phyloP scores from a whole-genome alignment of 1,139 yeast genomes.

The Pichia terricola region DNA sequence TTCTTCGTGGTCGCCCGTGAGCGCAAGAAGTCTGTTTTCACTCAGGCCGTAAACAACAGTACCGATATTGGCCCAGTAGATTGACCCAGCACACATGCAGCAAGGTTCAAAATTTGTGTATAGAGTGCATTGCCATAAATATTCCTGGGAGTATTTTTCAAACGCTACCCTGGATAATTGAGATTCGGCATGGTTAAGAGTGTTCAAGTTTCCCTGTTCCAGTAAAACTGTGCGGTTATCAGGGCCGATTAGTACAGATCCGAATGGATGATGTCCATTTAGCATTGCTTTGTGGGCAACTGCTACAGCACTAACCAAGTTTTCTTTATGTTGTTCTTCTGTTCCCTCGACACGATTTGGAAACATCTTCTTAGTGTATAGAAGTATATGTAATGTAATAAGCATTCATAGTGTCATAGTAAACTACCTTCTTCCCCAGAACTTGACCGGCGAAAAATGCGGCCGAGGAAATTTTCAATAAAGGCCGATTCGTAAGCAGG shows the following conservation, averaged over 20 bases:
- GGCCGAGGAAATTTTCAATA: too few species aligned
- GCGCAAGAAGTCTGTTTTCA: slow-evolving; percentile 13
- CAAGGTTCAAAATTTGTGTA: slow-evolving; percentile 25
- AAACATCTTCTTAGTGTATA: slow-evolving; percentile 4
- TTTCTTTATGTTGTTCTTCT: slow-evolving; percentile 4
- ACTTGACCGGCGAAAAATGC: too few species aligned
- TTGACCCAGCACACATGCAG: slow-evolving; percentile 22
- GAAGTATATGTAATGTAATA: too few species aligned
- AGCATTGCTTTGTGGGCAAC: slow-evolving; percentile 17
- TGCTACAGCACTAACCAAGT: slow-evolving; percentile 12
- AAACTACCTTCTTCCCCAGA: too few species aligned
- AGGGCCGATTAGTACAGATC: slow-evolving; percentile 21
- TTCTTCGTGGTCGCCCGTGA: slow-evolving; percentile 19
- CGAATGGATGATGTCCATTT: slow-evolving; percentile 22
- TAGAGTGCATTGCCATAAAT: slow-evolving; percentile 21
- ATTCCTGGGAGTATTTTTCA: slow-evolving; percentile 15
- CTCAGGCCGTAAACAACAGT: slow-evolving; percentile 19
- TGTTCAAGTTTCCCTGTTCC: slow-evolving; percentile 21
- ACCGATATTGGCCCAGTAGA: slow-evolving; percentile 23
- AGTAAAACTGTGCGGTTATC: slow-evolving; percentile 16
- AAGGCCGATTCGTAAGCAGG: too few species aligned
- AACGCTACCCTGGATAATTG: slow-evolving; percentile 19
- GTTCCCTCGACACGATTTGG: slow-evolving; percentile 12
- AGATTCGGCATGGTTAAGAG: slow-evolving; percentile 23
- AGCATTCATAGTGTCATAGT: too few species aligned